phyloP scores from a whole-genome alignment of 768 basidiomycete species.

The Symmetrospora coprosmae region DNA sequence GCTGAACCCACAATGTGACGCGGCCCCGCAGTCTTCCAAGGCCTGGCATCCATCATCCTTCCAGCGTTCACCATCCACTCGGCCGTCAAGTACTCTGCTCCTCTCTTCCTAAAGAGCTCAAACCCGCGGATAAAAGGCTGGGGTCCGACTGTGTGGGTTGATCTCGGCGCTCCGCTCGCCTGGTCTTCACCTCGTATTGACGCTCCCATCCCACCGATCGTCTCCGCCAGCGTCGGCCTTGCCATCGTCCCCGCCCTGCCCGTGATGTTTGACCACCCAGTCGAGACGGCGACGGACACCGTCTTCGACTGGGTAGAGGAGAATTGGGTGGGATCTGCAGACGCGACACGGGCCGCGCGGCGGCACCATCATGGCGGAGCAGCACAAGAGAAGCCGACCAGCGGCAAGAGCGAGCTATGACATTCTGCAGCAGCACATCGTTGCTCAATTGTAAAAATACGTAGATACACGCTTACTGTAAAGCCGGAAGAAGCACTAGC shows the following conservation, averaged over 20 bases:
- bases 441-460: too few species aligned
- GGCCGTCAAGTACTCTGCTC: constrained; percentile 56
- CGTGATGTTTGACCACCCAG: constrained; percentile 21
- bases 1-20: too few species aligned
- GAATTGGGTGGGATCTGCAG: constrained; percentile 8
- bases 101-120: constrained; percentile 44
- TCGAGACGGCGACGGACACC: constrained; percentile 3
- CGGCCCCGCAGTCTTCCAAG: constrained; percentile 51
- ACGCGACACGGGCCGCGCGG: not conserved
- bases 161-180: not conserved
- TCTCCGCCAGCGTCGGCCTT: constrained; percentile 1
- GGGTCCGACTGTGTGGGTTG: constrained; percentile 17
- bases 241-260: constrained; percentile 15
- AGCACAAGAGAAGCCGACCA: too few species aligned
- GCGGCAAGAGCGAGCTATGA: too few species aligned
- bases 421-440: too few species aligned
- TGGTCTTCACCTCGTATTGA: not conserved
- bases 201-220: not conserved
- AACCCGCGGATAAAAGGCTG: constrained; percentile 46
- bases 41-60: constrained; percentile 65
- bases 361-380: not conserved
- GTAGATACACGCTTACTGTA: too few species aligned
- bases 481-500: too few species aligned
- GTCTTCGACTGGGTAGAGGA: constrained; percentile 18
- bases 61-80: constrained; percentile 77